Conservation (phyloP, 2,329 filamentous ascomycete species). For the Colletotrichum lindemuthianum region DNA sequence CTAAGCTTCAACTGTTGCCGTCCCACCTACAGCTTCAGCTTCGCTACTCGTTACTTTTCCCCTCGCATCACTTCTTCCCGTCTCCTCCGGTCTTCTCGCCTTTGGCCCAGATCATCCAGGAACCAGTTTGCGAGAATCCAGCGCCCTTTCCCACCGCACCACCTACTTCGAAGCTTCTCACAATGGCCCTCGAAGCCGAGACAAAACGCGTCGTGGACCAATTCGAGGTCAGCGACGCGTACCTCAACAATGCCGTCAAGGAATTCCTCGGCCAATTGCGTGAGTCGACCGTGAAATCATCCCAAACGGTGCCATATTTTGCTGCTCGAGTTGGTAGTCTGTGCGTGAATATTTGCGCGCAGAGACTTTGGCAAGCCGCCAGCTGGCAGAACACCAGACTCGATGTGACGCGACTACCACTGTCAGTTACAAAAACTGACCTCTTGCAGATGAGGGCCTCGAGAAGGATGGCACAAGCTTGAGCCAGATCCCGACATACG, state of each 20-base stretch:
- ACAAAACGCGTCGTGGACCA: constrained; percentile 83
- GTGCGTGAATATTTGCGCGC: constrained; percentile 22
- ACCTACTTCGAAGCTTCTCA: constrained; percentile 64
- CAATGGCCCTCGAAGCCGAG: constrained; percentile 74
- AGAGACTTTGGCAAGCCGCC: constrained; percentile 18
- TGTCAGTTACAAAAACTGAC: constrained; percentile 6
- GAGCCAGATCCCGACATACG: constrained; percentile 97
- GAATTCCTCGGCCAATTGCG: constrained; percentile 91
- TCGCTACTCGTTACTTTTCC: constrained; percentile 39
- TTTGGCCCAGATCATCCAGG: constrained; percentile 51
- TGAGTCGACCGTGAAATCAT: constrained; percentile 44
- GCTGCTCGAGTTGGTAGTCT: constrained; percentile 9
- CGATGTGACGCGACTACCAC: too few species aligned
- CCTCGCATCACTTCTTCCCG: constrained; percentile 42
- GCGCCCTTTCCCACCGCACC: constrained; percentile 63
- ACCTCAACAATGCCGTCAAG: constrained; percentile 81
- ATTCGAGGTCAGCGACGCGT: constrained; percentile 84
- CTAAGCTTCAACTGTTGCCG: constrained; percentile 48
- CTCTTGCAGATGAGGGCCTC: constrained; percentile 77
- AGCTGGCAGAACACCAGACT: too few species aligned
- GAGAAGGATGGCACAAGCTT: constrained; percentile 80
- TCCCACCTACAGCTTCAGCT: constrained; percentile 41
- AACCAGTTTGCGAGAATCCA: constrained; percentile 64
- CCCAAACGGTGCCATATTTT: neutral
- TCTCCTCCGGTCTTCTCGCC: constrained; percentile 52